Evolutionary conservation across 1,139 yeast genomes (phyloP), one percentile per base, ranked within the genome.

Genomic region (Nakaseomyces uthaithaninus): DNA sequence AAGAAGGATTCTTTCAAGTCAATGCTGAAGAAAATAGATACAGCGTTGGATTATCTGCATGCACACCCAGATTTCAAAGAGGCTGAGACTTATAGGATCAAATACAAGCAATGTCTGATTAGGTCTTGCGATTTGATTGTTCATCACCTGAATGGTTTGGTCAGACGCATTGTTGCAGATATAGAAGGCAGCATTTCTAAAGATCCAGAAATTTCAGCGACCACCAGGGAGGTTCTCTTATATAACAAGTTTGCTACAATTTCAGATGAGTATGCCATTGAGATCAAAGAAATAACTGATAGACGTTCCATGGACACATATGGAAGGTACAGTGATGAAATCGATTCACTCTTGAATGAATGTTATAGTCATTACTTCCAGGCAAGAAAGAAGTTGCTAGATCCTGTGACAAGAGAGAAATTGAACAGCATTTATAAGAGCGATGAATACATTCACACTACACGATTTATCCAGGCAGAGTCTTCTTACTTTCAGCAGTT

Each of bases 21-120:
- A 4, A 71, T 84, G 46, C 60, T 89, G 42, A 49, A 47, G 2
- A 75, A 75, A 41, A 65, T 89, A 39, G 94, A 86, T 54, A 64
- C 62, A 8, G 80, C 81, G 20, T 55, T 80, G 27, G 57, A 49
- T 3, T 79, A 75, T 51, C 65, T 76, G 6, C 64, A 66, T 12
- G 54, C 55, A 1, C 71, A 73, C 48, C 66, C 71, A 2, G 68
- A 72, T 28, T 81, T 81, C 53, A 77, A 73, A 54, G 95, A 87
- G 44, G 68, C 77, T 14, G 94, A 80, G 26, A 55, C 75, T 3
- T 87, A 85, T 59, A 72, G 72, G 35, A 75, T 80, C 49, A 71
- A 91, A 45, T 85, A 84, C 62, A 73, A 86, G 45, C 94, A 85
- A 52, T 85, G 95, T 54, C 71, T 87, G 74, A 80, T 93, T 1